Conservation (phyloP, 805 yeast genomes). For the Torulaspora microellipsoides region DNA sequence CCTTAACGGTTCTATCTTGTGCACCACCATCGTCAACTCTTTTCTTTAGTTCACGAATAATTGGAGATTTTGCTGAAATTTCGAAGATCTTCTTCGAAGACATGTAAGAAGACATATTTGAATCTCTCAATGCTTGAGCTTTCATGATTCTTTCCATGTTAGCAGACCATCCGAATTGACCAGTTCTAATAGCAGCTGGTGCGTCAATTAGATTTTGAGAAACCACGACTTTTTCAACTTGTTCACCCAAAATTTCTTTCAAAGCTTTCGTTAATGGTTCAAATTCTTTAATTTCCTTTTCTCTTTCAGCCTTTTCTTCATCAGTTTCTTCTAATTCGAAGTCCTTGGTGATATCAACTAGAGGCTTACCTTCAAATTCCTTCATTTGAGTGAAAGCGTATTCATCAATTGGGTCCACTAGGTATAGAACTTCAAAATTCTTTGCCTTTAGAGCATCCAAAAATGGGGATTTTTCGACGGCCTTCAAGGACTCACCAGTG, state of each 20-base stretch:
- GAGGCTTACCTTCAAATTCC: conserved; percentile 98
- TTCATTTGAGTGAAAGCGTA: conserved; percentile 98
- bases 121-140: conserved; percentile 99
- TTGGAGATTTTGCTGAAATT: conserved; percentile 94
- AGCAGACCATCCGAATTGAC: conserved; percentile 99
- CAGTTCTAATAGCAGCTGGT: conserved; percentile 99
- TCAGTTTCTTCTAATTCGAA: conserved; percentile 97
- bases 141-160: conserved; percentile 99
- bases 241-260: conserved; percentile 96
- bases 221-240: conserved; percentile 98
- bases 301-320: conserved; percentile 94
- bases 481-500: conserved; percentile 97
- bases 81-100: conserved; percentile 98
- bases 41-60: conserved; percentile 90
- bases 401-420: conserved; percentile 99
- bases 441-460: conserved; percentile 97
- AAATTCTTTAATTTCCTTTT: conserved; percentile 84
- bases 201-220: conserved; percentile 96
- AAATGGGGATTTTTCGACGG: conserved; percentile 99
- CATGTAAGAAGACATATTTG: conserved; percentile 99
- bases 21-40: conserved; percentile 97
- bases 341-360: conserved; percentile 98
- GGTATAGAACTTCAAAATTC: conserved; percentile 95
- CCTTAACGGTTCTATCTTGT: conserved; percentile 97
- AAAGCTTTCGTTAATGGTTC: conserved; percentile 93